Conservation (phyloP, 1,284 basidiomycete genomes). For the Apiotrichum porosum region DNA sequence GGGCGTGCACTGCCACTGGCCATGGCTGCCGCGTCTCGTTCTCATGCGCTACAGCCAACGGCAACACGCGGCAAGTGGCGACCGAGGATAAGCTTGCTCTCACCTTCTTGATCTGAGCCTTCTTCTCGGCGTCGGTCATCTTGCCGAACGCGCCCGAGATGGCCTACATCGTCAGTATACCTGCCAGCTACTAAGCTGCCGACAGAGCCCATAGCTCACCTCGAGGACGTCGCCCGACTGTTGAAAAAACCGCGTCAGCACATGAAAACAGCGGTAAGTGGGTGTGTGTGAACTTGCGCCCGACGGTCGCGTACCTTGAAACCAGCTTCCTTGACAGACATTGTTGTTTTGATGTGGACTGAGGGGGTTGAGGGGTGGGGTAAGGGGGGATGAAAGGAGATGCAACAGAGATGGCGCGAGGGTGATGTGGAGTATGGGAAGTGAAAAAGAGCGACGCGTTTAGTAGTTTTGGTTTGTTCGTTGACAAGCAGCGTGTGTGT, state of each 20-base stretch:
- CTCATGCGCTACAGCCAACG: too few relatives aligned
- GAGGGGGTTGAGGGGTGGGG: not conserved
- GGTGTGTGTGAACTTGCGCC: not conserved
- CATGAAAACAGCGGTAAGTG: not conserved
- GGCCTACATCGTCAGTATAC: too few relatives aligned
- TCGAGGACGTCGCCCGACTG: not conserved
- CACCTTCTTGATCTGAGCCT: conserved; percentile 81
- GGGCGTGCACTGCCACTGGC: not conserved
- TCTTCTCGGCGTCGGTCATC: conserved; percentile 68
- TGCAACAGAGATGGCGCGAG: too few relatives aligned
- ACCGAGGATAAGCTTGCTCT: conserved; percentile 5
- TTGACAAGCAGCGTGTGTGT: too few relatives aligned
- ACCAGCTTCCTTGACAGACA: conserved; percentile 42
- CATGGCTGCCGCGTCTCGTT: too few relatives aligned
- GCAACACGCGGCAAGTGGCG: too few relatives aligned
- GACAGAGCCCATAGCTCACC: not conserved
- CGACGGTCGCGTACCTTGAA: conserved; percentile 38
- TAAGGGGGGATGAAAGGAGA: not conserved
- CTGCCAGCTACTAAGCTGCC: not conserved
- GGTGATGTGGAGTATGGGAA: not conserved
- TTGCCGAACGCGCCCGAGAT: conserved; percentile 62
- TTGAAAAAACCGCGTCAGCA: not conserved
- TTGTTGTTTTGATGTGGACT: conserved; percentile 1
- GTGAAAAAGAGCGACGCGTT: not conserved
- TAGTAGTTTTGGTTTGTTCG: too few relatives aligned